Evolutionary conservation across 2,329 filamentous ascomycete species (phyloP), one percentile per base, ranked within the genome.

Genomic region (Elsinoe australis): DNA sequence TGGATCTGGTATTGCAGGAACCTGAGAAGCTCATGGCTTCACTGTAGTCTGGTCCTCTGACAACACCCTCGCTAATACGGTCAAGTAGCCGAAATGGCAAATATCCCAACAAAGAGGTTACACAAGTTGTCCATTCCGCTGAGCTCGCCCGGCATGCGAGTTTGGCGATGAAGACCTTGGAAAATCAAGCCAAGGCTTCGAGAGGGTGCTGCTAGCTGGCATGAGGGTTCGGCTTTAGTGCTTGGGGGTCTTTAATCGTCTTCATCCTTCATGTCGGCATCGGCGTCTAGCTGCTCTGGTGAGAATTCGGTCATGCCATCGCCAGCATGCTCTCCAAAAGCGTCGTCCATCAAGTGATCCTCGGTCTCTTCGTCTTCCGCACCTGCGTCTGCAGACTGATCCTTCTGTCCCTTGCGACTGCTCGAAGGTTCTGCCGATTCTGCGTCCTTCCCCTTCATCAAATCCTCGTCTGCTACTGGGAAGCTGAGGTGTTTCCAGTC

Each of bases 401-500:
- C 38, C 28, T 36, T 48, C 18, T 45, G 38, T 10, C 15, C 15
- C 17, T 26, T 52, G 48, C 29, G 46, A 45, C 34, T 46, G 47
- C 35, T 26, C 31, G 34, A 46, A 29, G 49, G 42, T 44, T 47
- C 31, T 51, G 39, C 26, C 39, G 39, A 21, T n/a, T 47, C 44
- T 15, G 47, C 47, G 12, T 53, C 54, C 41, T 57, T 58, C 15
- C 36, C 54, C 38, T 57, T 57, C 15, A 36, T 47, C n/a, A 53
- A 54, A 33, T 54, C 53, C 34, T 62, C 61, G 9, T 61, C 61
- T 15, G 53, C 52, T 12, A 53, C 53, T 3, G 61, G 62, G 35
- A 67, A 67, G 39, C 58, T 58, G 28, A 67, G 50, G 52, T 64
- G 59, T 55, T 67, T 67, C 64, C 64, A 67, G 47, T 67, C 64